These are phyloP conservation scores for Leptoxyphium fumago DNA, from an alignment of 2,329 filamentous ascomycete species.

Conservation along the genomic window DNA sequence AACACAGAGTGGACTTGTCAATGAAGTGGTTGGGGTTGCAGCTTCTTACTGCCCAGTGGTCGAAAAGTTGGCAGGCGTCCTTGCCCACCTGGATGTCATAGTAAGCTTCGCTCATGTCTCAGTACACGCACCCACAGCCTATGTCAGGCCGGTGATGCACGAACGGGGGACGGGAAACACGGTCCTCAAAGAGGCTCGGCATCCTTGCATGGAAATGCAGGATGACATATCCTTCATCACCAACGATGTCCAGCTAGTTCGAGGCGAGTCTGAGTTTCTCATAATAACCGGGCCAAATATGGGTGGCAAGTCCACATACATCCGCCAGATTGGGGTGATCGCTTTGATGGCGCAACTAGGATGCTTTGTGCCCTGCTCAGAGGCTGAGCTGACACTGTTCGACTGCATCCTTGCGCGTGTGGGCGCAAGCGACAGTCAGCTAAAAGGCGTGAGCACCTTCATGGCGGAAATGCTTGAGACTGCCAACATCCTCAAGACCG, in stretches of 20 bases:
- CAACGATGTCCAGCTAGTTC: constrained; percentile 75
- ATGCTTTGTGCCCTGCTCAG: constrained; percentile 83
- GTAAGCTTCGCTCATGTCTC: constrained; percentile 87
- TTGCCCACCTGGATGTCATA: constrained; percentile 90
- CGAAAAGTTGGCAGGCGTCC: constrained; percentile 72
- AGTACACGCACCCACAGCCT: constrained; percentile 80
- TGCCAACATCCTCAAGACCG: constrained; percentile 93
- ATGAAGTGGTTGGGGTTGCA: constrained; percentile 83
- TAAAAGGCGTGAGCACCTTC: constrained; percentile 96
- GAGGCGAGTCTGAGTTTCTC: constrained; percentile 72
- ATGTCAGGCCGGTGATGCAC: constrained; percentile 83
- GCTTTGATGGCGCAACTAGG: constrained; percentile 94
- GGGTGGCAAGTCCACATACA: constrained; percentile 98
- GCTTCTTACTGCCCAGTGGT: constrained; percentile 89
- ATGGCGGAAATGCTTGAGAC: constrained; percentile 99
- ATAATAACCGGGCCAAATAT: constrained; percentile 98
- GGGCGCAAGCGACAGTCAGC: constrained; percentile 86
- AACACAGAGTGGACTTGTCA: constrained; percentile 79
- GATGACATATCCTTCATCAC: constrained; percentile 98
- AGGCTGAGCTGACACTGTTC: constrained; percentile 88
- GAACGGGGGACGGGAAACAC: constrained; percentile 77
- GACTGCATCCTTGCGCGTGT: constrained; percentile 94
- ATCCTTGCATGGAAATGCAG: constrained; percentile 97
- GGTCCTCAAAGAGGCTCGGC: constrained; percentile 77
- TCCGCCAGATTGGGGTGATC: constrained; percentile 91